Conservation (phyloP, 139 green algal genomes). For the Chlorella sp. region DNA sequence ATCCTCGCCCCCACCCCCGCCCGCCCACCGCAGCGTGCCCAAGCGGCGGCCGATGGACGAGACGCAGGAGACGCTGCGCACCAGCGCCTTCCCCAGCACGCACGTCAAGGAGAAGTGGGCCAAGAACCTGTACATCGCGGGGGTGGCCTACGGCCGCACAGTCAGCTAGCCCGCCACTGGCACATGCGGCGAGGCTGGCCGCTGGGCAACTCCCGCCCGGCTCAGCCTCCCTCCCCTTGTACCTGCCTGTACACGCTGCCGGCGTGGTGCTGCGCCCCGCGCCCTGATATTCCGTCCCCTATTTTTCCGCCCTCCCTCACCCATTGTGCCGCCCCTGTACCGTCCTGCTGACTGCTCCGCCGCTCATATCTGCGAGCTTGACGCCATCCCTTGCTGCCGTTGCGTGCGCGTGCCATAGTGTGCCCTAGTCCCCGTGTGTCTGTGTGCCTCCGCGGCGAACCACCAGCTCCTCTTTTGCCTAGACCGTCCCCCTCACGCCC, state of each 20-base stretch:
- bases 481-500: no score
- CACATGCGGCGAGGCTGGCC: background rate
- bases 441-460: no score
- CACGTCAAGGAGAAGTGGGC: conserved; percentile 99
- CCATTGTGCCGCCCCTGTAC: background rate
- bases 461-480: no score
- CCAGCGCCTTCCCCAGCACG: conserved; percentile 90
- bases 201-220: background rate
- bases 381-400: no score
- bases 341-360: no score
- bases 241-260: conserved; percentile 7
- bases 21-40: conserved; percentile 46
- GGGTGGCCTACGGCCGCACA: conserved; percentile 95
- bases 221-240: background rate
- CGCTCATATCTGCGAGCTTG: no score
- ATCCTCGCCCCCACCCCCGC: background rate
- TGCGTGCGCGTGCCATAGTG: no score
- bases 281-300: background rate
- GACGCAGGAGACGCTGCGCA: conserved; percentile 98
- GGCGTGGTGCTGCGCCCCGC: background rate
- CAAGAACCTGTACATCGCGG: conserved; percentile 98
- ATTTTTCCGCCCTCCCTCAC: background rate
- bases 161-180: conserved; percentile 46
- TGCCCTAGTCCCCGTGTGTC: no score
- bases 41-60: conserved; percentile 90